These are phyloP conservation scores for Pichia cephalocereana DNA, from an alignment of 805 yeast species.

Conservation along the genomic window DNA sequence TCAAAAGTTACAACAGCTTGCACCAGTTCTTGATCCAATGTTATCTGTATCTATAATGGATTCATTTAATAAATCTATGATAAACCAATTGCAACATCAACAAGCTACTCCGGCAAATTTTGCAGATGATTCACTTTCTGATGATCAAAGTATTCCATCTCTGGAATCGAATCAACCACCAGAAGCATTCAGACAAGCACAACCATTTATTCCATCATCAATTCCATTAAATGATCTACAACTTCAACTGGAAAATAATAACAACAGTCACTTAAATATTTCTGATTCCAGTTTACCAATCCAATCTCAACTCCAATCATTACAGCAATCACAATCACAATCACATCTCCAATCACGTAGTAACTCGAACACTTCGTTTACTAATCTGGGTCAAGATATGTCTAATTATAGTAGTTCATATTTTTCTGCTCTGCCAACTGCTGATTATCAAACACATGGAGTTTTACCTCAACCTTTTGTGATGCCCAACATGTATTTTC, in stretches of 20 bases:
- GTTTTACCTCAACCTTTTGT: background rate
- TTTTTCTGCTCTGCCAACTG: background rate
- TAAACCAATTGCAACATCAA: background rate
- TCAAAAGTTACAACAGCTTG: background rate
- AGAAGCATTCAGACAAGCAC: background rate
- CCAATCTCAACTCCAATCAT: background rate
- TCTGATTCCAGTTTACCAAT: background rate
- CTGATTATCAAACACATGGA: background rate
- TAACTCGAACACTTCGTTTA: conserved; percentile 1
- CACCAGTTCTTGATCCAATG: conserved; percentile 11
- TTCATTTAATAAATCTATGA: background rate
- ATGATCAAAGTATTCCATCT: background rate
- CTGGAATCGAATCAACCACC: background rate
- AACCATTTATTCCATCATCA: background rate
- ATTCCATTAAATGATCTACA: background rate
- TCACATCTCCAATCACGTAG: conserved; percentile 1
- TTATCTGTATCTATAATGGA: conserved; percentile 7
- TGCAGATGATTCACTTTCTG: background rate
- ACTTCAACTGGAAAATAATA: background rate
- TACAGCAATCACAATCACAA: background rate
- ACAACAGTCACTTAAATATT: background rate
- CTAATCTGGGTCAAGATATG: background rate
- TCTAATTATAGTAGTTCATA: background rate
- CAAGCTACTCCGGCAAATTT: background rate
- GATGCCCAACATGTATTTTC: background rate